These are phyloP conservation scores for Cyberlindnera americana DNA, from an alignment of 805 yeast species.

Conservation along the genomic window DNA sequence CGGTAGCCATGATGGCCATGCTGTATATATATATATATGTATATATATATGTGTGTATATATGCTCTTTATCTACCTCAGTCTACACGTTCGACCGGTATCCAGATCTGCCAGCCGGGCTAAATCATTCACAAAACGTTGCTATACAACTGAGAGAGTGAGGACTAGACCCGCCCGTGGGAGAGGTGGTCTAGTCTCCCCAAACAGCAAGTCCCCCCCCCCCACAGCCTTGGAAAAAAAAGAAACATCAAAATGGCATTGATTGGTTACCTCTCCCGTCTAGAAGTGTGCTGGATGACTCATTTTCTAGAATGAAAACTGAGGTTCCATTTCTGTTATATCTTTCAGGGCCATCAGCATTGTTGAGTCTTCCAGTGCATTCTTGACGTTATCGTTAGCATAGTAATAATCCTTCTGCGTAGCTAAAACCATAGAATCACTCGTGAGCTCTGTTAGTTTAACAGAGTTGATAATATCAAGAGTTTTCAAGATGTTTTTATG, in stretches of 20 bases:
- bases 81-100: too few species aligned
- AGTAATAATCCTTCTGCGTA: neutral
- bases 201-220: too few species aligned
- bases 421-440: neutral
- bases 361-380: constrained; percentile 11
- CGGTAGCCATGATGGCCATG: neutral
- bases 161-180: too few species aligned
- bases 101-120: too few species aligned
- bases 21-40: neutral
- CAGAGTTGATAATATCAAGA: constrained; percentile 5
- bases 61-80: too few species aligned
- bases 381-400: constrained; percentile 11
- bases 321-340: constrained; percentile 9
- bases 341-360: constrained; percentile 7
- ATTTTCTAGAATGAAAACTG: constrained; percentile 2
- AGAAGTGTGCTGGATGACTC: too few species aligned
- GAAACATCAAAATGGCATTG: too few species aligned
- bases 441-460: constrained; percentile 2
- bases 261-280: too few species aligned
- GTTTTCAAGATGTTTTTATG: constrained; percentile 6
- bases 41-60: neutral
- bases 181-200: too few species aligned
- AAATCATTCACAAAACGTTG: too few species aligned
- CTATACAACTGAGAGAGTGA: too few species aligned
- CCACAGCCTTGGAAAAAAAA: too few species aligned